Percentiles rank a stretch among this genome's conserved stretches.
Conservation (phyloP, 2,329 filamentous ascomycete genomes). For the Fusarium subtropicale region DNA sequence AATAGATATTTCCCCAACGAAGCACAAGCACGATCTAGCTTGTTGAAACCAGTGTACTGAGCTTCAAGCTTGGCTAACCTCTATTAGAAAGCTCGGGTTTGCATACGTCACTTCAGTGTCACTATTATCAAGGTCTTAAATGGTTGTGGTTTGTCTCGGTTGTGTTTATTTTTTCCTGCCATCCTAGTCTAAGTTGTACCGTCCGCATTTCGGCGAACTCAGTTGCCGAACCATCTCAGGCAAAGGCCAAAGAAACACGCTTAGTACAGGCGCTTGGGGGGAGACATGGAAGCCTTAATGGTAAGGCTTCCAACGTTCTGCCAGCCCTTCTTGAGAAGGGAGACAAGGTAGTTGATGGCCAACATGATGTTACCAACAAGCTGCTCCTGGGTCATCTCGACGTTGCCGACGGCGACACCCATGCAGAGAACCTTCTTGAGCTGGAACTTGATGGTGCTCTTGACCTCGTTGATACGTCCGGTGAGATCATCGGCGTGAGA, state of each 20-base stretch:
- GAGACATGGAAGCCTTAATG: slow-evolving; percentile 99
- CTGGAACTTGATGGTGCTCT: slow-evolving; percentile 99
- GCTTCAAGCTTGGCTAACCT: neutral
- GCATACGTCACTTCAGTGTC: neutral
- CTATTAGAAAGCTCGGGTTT: neutral
- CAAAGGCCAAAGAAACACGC: slow-evolving; percentile 43
- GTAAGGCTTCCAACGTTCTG: slow-evolving; percentile 99
- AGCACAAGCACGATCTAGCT: neutral
- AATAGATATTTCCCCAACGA: neutral
- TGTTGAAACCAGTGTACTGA: neutral
- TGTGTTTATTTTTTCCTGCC: slow-evolving; percentile 38
- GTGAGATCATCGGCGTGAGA: slow-evolving; percentile 95
- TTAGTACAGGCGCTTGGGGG: slow-evolving; percentile 98
- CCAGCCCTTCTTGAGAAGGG: slow-evolving; percentile 99
- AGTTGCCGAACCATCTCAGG: slow-evolving; percentile 39
- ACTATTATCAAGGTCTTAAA: neutral
- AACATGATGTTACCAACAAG: slow-evolving; percentile 99
- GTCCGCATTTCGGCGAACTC: slow-evolving; percentile 36
- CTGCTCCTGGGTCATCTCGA: slow-evolving; percentile 96
- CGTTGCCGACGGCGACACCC: slow-evolving; percentile 99
- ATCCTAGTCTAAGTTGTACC: slow-evolving; percentile 35
- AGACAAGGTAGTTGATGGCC: slow-evolving; percentile 99
- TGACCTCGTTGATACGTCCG: slow-evolving; percentile 98
- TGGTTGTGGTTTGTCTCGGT: slow-evolving; percentile 23
- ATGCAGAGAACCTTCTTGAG: slow-evolving; percentile 99